Conservation (phyloP, 2,329 filamentous ascomycete genomes). For the Orbilia javanica region DNA sequence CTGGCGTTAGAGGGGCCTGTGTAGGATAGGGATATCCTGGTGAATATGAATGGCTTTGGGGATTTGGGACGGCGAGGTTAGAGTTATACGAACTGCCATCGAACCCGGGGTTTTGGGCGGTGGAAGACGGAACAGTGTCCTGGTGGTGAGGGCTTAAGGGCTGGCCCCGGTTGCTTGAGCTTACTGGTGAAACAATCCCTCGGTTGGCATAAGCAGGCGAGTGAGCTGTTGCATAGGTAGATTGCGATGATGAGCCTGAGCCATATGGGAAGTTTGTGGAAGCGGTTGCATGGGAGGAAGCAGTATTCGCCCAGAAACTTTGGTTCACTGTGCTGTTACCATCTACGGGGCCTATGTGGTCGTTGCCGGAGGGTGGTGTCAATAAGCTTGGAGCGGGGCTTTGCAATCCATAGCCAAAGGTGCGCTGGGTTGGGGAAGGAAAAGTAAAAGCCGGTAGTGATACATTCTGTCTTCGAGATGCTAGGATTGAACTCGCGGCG, state of each 20-base stretch:
- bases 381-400: conserved; percentile 49
- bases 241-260: conserved; percentile 38
- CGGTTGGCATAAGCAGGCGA: conserved; percentile 29
- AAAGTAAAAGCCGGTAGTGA: conserved; percentile 54
- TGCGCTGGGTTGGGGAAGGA: conserved; percentile 48
- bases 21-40: conserved; percentile 32
- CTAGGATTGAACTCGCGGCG: conserved; percentile 35
- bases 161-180: conserved; percentile 35
- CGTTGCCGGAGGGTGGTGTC: conserved; percentile 50
- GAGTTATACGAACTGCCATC: conserved; percentile 41
- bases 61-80: conserved; percentile 33
- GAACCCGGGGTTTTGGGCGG: conserved; percentile 24
- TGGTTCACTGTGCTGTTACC: conserved; percentile 37
- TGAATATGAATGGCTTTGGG: conserved; percentile 40
- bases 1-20: conserved; percentile 43
- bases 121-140: conserved; percentile 32
- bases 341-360: conserved; percentile 48
- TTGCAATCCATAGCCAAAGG: conserved; percentile 51
- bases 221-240: conserved; percentile 33
- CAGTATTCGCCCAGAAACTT: conserved; percentile 50
- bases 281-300: conserved; percentile 27
- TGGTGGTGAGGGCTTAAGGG: conserved; percentile 55
- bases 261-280: conserved; percentile 41
- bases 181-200: conserved; percentile 46
- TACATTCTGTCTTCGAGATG: conserved; percentile 53